Base-by-base conservation (phyloP, 179 eudicot genomes). In the Gypsophila paniculata region DNA sequence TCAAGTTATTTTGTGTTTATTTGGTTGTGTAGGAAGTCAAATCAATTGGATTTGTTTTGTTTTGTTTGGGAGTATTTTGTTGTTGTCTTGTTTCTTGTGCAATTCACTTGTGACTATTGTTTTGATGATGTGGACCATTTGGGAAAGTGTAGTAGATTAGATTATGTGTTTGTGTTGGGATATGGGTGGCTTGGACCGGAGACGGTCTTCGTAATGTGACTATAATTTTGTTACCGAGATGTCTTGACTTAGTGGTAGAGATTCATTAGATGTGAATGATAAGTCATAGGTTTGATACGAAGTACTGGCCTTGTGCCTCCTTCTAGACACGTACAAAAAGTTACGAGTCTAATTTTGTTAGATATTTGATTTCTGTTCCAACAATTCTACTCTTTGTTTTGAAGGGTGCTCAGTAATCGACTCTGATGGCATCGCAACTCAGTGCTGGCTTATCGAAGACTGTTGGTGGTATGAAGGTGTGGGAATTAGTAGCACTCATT, bases 401-500 rank as follows among this genome's bases (percentile, higher is more conserved):
- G 82, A 60, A 79, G 75, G 82, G 51, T 10, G 32, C 19, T 18
- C 1, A 17, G 38, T 29, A 49, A 49, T 70, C 52, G 61, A 58
- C 64, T 11, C 65, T 59, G 52, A 91, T 89, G 95, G 86, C 85
- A 51, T 86, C 96, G 60, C 75, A 79, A 77, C 87, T 88, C 61
- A 82, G 77, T 48, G 75, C 81, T 52, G 91, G 78, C 46, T 62
- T 88, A 79, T 82, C 91, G 18, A 86, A 88, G 79, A 83, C 72
- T 77, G 83, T 90, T 73, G 88, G 80, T 46, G 85, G 90, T 65
- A 81, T 91, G 59, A 82, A 84, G 78, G 90, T 88, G 78, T 91
- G 97, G 97, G 88, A 82, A 60, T 44, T 90, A 26, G 74, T 88
- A 64, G 93, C 81, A 67, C 73, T 91, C 70, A 70, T 80, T 29